Conservation (phyloP, 164 flowering plant species). For the Liriodendron chinense region DNA sequence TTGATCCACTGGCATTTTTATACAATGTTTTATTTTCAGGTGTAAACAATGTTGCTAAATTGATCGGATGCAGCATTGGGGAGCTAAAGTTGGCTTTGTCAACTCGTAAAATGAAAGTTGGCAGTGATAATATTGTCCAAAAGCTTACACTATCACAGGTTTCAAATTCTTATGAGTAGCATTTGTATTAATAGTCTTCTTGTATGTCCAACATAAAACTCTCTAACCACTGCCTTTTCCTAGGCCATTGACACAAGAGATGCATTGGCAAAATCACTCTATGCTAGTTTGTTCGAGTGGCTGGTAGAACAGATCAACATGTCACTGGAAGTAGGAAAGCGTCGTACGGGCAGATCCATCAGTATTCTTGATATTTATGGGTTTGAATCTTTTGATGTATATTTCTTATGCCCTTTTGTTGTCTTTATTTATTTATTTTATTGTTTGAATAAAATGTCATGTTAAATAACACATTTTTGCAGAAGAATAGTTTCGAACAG, state of each 20-base stretch:
- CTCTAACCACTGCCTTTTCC: neutral
- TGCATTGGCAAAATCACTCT: slow-evolving; percentile 95
- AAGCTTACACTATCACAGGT: slow-evolving; percentile 93
- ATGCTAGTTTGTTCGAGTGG: slow-evolving; percentile 97
- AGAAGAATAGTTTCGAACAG: slow-evolving; percentile 42
- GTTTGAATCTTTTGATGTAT: slow-evolving; percentile 92
- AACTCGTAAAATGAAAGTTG: slow-evolving; percentile 91
- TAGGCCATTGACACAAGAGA: slow-evolving; percentile 94
- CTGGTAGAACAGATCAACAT: slow-evolving; percentile 92
- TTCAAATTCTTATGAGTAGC: slow-evolving; percentile 3
- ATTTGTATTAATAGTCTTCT: neutral
- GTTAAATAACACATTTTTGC: slow-evolving; percentile 13
- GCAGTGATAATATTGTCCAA: slow-evolving; percentile 85
- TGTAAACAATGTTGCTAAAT: slow-evolving; percentile 55
- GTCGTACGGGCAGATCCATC: slow-evolving; percentile 89
- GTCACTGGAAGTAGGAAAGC: slow-evolving; percentile 87
- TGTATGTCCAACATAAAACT: neutral
- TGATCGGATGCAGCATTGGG: slow-evolving; percentile 69
- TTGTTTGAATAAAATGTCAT: neutral
- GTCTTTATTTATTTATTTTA: neutral
- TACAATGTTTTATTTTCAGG: slow-evolving; percentile 35
- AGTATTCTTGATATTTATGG: slow-evolving; percentile 99
- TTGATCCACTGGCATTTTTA: neutral
- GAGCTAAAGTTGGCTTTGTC: slow-evolving; percentile 74
- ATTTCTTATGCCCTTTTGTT: slow-evolving; percentile 9